Evolutionary conservation across 2,329 filamentous ascomycete species (phyloP).

Genomic region (Fusarium sp.): DNA sequence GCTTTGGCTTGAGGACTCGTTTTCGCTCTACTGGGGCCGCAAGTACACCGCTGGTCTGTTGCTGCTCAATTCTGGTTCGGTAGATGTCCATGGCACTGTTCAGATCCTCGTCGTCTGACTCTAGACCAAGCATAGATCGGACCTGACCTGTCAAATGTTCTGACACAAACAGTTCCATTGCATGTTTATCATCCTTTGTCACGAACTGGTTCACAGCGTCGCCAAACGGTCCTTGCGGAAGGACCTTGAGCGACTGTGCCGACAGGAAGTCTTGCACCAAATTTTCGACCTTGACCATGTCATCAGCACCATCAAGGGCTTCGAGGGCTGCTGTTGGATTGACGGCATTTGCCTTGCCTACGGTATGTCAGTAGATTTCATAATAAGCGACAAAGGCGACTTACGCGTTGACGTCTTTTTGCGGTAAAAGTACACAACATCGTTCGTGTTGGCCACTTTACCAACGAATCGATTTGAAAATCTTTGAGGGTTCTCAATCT

Average conservation of each 20-base stretch:
- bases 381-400: neutral
- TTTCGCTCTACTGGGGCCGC: conserved; percentile 57
- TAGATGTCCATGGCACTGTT: conserved; percentile 80
- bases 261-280: conserved; percentile 89
- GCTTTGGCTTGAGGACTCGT: conserved; percentile 76
- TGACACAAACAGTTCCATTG: conserved; percentile 84
- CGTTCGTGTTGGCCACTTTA: conserved; percentile 93
- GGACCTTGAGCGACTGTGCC: conserved; percentile 89
- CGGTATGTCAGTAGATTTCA: conserved; percentile 10
- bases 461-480: conserved; percentile 93
- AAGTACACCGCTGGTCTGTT: conserved; percentile 74
- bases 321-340: conserved; percentile 75
- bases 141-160: conserved; percentile 79
- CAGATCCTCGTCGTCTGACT: conserved; percentile 75
- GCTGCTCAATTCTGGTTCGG: conserved; percentile 76
- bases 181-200: conserved; percentile 93
- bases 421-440: conserved; percentile 92
- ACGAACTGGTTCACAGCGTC: conserved; percentile 95
- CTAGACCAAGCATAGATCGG: conserved; percentile 75
- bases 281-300: conserved; percentile 88
- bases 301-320: conserved; percentile 62
- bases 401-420: conserved; percentile 76
- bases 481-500: conserved; percentile 94
- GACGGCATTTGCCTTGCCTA: conserved; percentile 55
- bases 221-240: conserved; percentile 92